Evolutionary conservation across 768 basidiomycete species (phyloP), one percentile per base, ranked within the genome.

Genomic region (Clavulina sp.): DNA sequence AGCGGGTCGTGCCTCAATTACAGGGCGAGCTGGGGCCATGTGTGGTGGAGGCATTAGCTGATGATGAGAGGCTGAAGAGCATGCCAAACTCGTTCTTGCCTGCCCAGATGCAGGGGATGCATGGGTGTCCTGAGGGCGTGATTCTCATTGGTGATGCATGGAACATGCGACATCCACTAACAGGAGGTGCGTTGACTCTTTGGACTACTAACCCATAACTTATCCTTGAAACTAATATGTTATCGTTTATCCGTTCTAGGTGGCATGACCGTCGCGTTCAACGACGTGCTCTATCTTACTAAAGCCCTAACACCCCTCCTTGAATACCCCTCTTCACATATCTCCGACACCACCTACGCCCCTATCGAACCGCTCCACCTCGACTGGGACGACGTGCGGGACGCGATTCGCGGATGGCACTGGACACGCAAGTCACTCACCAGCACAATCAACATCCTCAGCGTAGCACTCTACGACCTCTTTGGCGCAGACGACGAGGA

Each of bases 131-230:
- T 56, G 73, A 78, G 47, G 86, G 87, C 24, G 78, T 77, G 6
- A 68, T 99, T 53, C 77, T 97, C 55, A 70, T 95, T 31, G 95
- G 95, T 1, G 95, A 97, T 62, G 80, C 93, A 2, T 93, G 88
- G 83, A 99, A 97, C 63, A 97, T 97, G 92, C 84, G 95, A 0
- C 95, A 99, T 64, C 95, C 95, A 1, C 73, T 99, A 21, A 99
- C 95, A 0, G 95, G 95, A 4, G 69, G 63, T 60, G 44, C 31
- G 60, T 52, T 9, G 43, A 46, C 43, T 46, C 43, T 9, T 13
- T 46, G 43, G 9, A 9, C 43, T 28, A 13, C 13, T 24, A 33
- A 29, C 6, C 33, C 18, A 16, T 18, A 24, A n/a, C 47, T 41
- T 30, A 4, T 5, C 50, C 23, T 4, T 28, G 40, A n/a, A 21